Base-by-base conservation (phyloP, 164 flowering plant species). In the Chimonanthus salicifolius region DNA sequence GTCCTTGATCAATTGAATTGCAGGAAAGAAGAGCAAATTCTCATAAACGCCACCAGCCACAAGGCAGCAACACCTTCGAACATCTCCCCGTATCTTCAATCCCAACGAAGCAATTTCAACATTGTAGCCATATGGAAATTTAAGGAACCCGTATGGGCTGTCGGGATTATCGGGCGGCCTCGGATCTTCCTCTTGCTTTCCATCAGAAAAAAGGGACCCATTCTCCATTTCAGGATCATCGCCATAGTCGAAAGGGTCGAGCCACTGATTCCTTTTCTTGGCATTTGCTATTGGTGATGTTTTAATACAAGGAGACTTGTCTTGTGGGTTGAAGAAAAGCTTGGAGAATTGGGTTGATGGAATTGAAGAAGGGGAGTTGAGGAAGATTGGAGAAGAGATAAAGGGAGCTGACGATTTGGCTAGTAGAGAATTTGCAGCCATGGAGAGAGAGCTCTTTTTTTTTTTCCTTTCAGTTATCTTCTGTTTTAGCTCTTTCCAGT, bases 111-210 rank as follows among this genome's bases (percentile, higher is more conserved):
- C 97, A 15, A 94, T 58, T 72, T 94, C 98, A 45, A 87, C 90
- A 11, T 16, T 78, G 66, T 71, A 90, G 0, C 96, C 98, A 71
- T n/a, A 33, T 1, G 96, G 95, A 76, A 94, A 94, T 78, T 94
- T 94, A 76, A 94, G 82, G 80, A 89, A 94, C 45, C 98, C 97
- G n/a, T 89, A 90, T 1, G 94, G 92, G 73, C 83, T 94, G 66
- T 85, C 72, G 0, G 96, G 96, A 74, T 92, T 81, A 33, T 90
- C 96, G 0, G 96, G 96, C 0, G 88, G 94, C 51, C 91, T 77
- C 0, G 91, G 86, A 67, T 92, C 97, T 74, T 94, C 97, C 5
- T 92, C 97, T 73, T 94, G 98, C 81, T 92, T 92, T 6, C 97
- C 98, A 7, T 87, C 94, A 0, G 89, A 67, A 50, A 82, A 94